Conservation (phyloP, 192 early-diverging fungal genomes). For the Phlyctochytrium bullatum region DNA sequence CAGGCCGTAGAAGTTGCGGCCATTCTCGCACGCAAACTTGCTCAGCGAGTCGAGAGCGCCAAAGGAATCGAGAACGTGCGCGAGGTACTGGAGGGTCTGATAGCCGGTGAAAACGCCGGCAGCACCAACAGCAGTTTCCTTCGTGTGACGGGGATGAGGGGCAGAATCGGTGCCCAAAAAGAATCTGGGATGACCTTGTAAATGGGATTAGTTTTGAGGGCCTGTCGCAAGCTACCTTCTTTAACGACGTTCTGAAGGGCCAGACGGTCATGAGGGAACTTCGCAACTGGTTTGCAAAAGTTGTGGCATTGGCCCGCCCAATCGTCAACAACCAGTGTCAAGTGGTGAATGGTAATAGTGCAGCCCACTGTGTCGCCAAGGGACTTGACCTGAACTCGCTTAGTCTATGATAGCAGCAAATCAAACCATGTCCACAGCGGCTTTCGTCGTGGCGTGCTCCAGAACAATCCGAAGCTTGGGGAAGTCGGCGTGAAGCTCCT, state of each 20-base stretch:
- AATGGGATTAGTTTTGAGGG: not conserved
- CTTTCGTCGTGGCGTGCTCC: conserved; percentile 94
- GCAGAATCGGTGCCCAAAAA: conserved; percentile 97
- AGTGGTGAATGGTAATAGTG: conserved; percentile 94
- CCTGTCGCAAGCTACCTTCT: conserved; percentile 47
- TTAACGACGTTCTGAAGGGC: conserved; percentile 80
- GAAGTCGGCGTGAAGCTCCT: conserved; percentile 83
- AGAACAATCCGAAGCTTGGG: conserved; percentile 93
- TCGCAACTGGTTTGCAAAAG: conserved; percentile 99
- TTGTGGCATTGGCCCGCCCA: conserved; percentile 97
- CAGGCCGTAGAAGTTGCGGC: conserved; percentile 82
- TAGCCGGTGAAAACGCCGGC: conserved; percentile 95
- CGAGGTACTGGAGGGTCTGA: conserved; percentile 79
- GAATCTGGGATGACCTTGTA: conserved; percentile 82
- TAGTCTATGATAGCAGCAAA: conserved; percentile 5
- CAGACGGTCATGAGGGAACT: conserved; percentile 85
- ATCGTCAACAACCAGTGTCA: conserved; percentile 88
- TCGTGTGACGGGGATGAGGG: conserved; percentile 83
- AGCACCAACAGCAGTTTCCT: conserved; percentile 76
- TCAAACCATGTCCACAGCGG: conserved; percentile 81
- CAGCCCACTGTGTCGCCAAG: conserved; percentile 89
- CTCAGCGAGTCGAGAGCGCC: conserved; percentile 78
- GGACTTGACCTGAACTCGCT: conserved; percentile 68
- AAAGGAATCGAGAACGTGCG: conserved; percentile 82
- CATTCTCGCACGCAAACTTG: conserved; percentile 82